These are phyloP conservation scores for Chrysosporium keratinophilum DNA, from an alignment of 2,329 filamentous ascomycete genomes.

Conservation along the genomic window DNA sequence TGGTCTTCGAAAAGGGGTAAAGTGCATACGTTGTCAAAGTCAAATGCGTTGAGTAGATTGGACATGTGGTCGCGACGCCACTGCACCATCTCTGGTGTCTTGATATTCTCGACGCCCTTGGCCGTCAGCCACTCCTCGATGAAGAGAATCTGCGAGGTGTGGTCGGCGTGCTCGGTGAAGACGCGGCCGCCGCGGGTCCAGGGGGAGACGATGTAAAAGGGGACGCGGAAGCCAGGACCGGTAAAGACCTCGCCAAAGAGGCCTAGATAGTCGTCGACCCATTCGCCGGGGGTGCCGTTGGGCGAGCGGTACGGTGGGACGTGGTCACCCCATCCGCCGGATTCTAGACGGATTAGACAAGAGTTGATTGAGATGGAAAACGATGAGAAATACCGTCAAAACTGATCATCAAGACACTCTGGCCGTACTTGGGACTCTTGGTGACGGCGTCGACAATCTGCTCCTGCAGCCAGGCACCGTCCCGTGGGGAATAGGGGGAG, in stretches of 20 bases:
- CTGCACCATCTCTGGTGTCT: constrained; percentile 35
- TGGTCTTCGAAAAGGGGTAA: not conserved
- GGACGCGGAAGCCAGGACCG: constrained; percentile 43
- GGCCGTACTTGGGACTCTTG: constrained; percentile 41
- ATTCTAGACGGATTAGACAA: constrained; percentile 29
- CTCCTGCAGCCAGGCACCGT: constrained; percentile 47
- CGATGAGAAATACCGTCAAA: constrained; percentile 35
- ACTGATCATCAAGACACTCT: constrained; percentile 42
- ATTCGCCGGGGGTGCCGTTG: constrained; percentile 43
- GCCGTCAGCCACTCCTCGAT: constrained; percentile 43
- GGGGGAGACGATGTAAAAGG: constrained; percentile 47
- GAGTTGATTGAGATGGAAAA: not conserved
- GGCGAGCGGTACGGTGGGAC: constrained; percentile 44
- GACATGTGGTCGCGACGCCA: constrained; percentile 43
- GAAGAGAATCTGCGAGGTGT: constrained; percentile 47
- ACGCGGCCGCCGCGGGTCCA: constrained; percentile 47
- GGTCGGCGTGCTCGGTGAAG: constrained; percentile 46
- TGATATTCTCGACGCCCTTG: constrained; percentile 34
- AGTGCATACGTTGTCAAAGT: constrained; percentile 31
- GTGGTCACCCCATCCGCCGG: constrained; percentile 47
- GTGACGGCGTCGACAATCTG: constrained; percentile 44
- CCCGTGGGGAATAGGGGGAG: constrained; percentile 43
- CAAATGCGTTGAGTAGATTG: constrained; percentile 40
- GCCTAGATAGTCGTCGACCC: constrained; percentile 40
- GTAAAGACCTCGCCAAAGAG: constrained; percentile 35